These are phyloP conservation scores for Rubia occidens DNA, from an alignment of 305 asterid genomes.

Conservation along the genomic window DNA sequence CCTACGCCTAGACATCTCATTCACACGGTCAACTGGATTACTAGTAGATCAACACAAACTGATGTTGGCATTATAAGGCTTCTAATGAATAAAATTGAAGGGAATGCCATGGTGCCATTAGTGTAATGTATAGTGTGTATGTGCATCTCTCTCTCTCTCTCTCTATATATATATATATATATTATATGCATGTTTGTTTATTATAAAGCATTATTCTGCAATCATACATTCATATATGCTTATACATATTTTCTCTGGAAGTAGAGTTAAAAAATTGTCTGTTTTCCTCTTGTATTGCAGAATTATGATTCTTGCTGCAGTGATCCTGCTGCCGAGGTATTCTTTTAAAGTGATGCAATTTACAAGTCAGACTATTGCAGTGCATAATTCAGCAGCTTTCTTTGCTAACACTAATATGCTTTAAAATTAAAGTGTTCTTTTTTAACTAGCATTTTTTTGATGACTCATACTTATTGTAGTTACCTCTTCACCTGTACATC, in stretches of 20 bases:
- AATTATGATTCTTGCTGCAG: conserved; percentile 60
- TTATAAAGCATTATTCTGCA: neutral
- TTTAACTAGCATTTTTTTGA: neutral
- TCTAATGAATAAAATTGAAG: neutral
- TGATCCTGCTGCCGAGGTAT: conserved; percentile 71
- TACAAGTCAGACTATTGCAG: neutral
- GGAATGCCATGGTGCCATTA: neutral
- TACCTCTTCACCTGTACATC: conserved; percentile 72
- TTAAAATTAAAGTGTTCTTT: neutral
- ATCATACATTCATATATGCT: neutral
- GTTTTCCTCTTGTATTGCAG: conserved; percentile 34
- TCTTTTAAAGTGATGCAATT: neutral
- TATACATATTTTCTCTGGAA: neutral
- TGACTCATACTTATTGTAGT: conserved; percentile 33
- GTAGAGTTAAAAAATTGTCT: conserved; percentile 9
- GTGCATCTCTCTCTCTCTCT: no score
- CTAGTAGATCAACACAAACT: neutral
- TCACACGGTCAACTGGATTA: neutral
- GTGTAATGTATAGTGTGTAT: neutral
- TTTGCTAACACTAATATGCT: neutral
- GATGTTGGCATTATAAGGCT: conserved; percentile 1
- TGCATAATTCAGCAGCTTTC: neutral
- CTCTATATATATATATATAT: no score
- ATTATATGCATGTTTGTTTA: neutral
- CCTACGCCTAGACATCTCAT: neutral